phyloP scores from a whole-genome alignment of 1,284 basidiomycete genomes.

The Marasmius fiardii region DNA sequence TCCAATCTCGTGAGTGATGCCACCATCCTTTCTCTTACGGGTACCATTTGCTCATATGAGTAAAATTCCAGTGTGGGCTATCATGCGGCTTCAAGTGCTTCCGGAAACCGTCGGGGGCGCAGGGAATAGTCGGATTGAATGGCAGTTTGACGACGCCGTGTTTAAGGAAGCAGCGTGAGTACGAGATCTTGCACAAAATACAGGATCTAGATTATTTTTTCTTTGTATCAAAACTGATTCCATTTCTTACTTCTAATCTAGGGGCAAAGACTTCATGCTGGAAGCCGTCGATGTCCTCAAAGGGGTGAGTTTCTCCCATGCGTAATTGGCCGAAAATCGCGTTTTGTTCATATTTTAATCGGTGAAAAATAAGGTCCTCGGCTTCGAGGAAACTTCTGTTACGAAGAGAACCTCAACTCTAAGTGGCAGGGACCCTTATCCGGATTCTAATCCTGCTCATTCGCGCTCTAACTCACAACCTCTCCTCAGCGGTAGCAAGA shows the following conservation, averaged over 20 bases:
- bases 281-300: conserved; percentile 79
- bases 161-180: conserved; percentile 82
- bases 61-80: conserved; percentile 52
- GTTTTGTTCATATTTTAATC: too few relatives aligned
- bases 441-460: conserved; percentile 39
- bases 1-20: conserved; percentile 48
- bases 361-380: conserved; percentile 51
- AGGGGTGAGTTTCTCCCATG: conserved; percentile 53
- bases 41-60: conserved; percentile 17
- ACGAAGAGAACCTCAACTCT: conserved; percentile 34
- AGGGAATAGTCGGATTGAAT: conserved; percentile 60
- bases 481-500: too few relatives aligned
- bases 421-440: conserved; percentile 32
- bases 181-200: conserved; percentile 8
- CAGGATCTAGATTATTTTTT: not conserved
- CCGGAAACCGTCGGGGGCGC: conserved; percentile 73
- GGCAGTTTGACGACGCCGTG: conserved; percentile 82
- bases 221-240: not conserved
- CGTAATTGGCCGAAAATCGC: conserved; percentile 9
- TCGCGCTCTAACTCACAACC: conserved; percentile 56
- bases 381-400: conserved; percentile 60
- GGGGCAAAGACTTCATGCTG: conserved; percentile 81
- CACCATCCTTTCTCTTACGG: conserved; percentile 5
- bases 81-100: conserved; percentile 70
- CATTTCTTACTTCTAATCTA: conserved; percentile 28